Base-by-base conservation (phyloP, 1,139 yeast genomes). In the Yamadazyma oceani region DNA sequence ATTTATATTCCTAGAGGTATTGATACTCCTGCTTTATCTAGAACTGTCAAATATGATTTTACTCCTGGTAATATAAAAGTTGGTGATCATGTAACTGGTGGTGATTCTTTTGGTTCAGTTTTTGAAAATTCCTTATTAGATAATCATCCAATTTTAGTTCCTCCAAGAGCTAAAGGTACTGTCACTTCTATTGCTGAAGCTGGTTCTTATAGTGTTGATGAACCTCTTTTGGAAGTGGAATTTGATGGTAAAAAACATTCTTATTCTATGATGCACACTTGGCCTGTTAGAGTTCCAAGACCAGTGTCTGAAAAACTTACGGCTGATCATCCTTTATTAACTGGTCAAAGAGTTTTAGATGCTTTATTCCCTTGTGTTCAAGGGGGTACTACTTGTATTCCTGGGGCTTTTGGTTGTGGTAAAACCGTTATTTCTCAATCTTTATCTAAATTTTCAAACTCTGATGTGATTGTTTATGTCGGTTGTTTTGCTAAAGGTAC, bases 321-420 rank as follows among this genome's bases (percentile, higher is more conserved):
- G 42, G 97, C 98, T 34, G 92, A 90, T 65, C 80, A 85, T 64
- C 99, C 99, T 41, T 78, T 94, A 56, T 78, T 92, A 57, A 92
- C 99, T 24, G 99, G 99, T 55, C 99, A 92, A 74, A 87, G 98
- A 77, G 99, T 92, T 39, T 77, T 92, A 66, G 99, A 92, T 66
- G 84, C 98, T 26, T 78, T 92, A 50, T 94, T 92, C 79, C 98
- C 99, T 37, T 87, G 95, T 80, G 99, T 94, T 53, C 98, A 94
- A 75, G 98, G 99, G 73, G 99, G 99, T 75, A 92, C 99, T 36
- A 92, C 99, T 31, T 94, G 98, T 83, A 92, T 92, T 62, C 99
- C 99, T 34, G 99, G 99, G 68, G 99, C 99, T 46, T 92, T 92
- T 57, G 99, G 99, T 46, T 92, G 97, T 72, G 99, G 99, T 67